A percentile compares a stretch with the other conserved stretches of the same genome.
Conservation (phyloP, 2,329 filamentous ascomycete genomes). For the Stachybotrys elegans region DNA sequence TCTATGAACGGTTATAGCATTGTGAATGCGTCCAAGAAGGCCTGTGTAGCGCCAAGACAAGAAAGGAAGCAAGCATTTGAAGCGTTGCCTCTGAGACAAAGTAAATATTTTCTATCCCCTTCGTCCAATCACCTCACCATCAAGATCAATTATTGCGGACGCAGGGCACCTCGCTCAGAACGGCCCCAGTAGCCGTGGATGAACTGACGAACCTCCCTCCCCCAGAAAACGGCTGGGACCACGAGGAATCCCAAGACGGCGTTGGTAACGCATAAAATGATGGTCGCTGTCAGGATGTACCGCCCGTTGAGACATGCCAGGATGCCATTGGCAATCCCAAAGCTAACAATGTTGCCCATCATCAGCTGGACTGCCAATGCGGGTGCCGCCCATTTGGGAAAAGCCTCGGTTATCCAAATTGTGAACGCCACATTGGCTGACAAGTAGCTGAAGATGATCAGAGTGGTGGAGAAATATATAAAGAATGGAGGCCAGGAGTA, state of each 20-base stretch:
- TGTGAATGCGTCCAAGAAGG: no score
- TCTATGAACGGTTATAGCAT: no score
- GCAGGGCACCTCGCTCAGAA: constrained; percentile 11
- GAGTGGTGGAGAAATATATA: neutral
- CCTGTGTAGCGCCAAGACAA: no score
- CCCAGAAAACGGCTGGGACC: constrained; percentile 14
- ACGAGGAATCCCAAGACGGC: constrained; percentile 7
- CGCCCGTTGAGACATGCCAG: neutral
- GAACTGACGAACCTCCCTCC: constrained; percentile 11
- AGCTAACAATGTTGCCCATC: neutral
- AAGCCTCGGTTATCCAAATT: constrained; percentile 1
- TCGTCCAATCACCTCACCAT: no score
- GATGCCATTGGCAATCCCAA: neutral
- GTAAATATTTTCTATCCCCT: no score
- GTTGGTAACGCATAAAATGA: neutral
- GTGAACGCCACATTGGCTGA: neutral
- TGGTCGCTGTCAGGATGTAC: neutral
- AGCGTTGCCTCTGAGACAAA: no score
- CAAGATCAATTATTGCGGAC: constrained; percentile 13
- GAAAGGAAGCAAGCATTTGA: no score
- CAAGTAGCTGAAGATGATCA: constrained; percentile 1
- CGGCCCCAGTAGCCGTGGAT: constrained; percentile 15
- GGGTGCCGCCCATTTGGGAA: neutral
- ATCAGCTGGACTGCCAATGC: neutral
- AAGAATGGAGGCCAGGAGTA: neutral